Conservation (phyloP, 148 eudicot genomes). For the Arctostaphylos glauca region DNA sequence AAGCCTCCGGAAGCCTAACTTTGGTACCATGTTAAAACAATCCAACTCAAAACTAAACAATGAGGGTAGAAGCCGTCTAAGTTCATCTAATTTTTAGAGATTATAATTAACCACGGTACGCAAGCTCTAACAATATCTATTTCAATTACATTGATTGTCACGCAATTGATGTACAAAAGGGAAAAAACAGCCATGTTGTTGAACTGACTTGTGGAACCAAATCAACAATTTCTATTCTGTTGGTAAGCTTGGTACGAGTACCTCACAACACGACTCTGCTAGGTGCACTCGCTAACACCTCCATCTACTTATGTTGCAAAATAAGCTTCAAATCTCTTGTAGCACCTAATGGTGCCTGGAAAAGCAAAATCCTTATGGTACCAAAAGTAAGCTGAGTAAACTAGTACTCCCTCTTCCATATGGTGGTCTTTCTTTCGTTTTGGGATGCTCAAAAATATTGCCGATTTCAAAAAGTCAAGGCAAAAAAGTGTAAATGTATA, state of each 20-base stretch:
- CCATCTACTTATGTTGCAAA: not conserved
- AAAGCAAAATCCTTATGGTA: not conserved
- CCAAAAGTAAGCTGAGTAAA: not conserved
- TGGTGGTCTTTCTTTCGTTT: not conserved
- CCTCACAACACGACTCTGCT: not conserved
- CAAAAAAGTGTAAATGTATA: no score
- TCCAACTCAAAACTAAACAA: no score
- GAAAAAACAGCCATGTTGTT: not conserved
- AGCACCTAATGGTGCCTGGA: not conserved
- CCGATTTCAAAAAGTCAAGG: no score
- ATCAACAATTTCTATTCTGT: not conserved
- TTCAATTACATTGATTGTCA: not conserved
- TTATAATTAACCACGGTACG: no score
- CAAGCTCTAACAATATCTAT: no score
- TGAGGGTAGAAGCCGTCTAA: no score
- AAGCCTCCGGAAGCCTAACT: no score
- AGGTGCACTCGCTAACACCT: not conserved
- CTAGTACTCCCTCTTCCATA: not conserved
- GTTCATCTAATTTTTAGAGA: no score
- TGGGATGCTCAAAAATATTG: not conserved
- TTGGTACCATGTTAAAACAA: no score
- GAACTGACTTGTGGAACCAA: not conserved
- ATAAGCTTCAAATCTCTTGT: not conserved
- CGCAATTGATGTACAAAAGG: not conserved
- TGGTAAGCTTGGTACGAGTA: not conserved